A percentile compares a stretch with the other conserved stretches of the same genome.
These are phyloP conservation scores for Candida peoriensis DNA, from an alignment of 805 yeast genomes.

Conservation along the genomic window DNA sequence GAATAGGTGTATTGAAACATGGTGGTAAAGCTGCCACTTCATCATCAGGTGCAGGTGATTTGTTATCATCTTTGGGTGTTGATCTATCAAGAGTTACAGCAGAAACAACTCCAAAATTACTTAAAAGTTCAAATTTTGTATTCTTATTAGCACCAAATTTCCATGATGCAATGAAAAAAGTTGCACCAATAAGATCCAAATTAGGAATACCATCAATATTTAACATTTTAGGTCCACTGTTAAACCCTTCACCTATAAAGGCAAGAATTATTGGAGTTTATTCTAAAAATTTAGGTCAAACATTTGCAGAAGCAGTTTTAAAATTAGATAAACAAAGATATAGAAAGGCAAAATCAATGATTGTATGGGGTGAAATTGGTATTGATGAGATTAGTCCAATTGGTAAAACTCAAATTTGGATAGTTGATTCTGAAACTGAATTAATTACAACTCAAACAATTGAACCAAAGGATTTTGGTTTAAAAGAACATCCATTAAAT, in stretches of 20 bases:
- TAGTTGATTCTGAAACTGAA: slow-evolving; percentile 41
- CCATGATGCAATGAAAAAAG: slow-evolving; percentile 85
- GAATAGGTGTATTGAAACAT: slow-evolving; percentile 79
- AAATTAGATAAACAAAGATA: slow-evolving; percentile 47
- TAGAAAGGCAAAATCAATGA: slow-evolving; percentile 54
- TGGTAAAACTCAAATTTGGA: slow-evolving; percentile 81
- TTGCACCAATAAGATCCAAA: slow-evolving; percentile 69
- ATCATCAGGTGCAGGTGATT: slow-evolving; percentile 89
- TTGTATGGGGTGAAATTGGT: slow-evolving; percentile 91
- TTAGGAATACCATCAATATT: slow-evolving; percentile 91
- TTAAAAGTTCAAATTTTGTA: slow-evolving; percentile 46
- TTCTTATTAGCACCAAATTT: slow-evolving; percentile 91
- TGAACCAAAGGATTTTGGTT: slow-evolving; percentile 75
- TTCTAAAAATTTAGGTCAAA: slow-evolving; percentile 69
- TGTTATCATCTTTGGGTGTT: slow-evolving; percentile 78
- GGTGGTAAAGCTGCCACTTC: slow-evolving; percentile 98
- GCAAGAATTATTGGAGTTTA: slow-evolving; percentile 90
- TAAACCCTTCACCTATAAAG: slow-evolving; percentile 81
- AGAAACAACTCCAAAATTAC: slow-evolving; percentile 52
- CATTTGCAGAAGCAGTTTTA: slow-evolving; percentile 78
- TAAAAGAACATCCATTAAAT: slow-evolving; percentile 63
- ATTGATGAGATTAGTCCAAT: slow-evolving; percentile 92
- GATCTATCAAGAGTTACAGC: slow-evolving; percentile 66
- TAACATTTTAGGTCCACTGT: slow-evolving; percentile 88
- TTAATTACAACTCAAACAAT: slow-evolving; percentile 39